A percentile compares a stretch with the other conserved stretches of the same genome.
These are phyloP conservation scores for Emergomyces pasteurianus DNA, from an alignment of 2,329 filamentous ascomycete species.

Conservation along the genomic window DNA sequence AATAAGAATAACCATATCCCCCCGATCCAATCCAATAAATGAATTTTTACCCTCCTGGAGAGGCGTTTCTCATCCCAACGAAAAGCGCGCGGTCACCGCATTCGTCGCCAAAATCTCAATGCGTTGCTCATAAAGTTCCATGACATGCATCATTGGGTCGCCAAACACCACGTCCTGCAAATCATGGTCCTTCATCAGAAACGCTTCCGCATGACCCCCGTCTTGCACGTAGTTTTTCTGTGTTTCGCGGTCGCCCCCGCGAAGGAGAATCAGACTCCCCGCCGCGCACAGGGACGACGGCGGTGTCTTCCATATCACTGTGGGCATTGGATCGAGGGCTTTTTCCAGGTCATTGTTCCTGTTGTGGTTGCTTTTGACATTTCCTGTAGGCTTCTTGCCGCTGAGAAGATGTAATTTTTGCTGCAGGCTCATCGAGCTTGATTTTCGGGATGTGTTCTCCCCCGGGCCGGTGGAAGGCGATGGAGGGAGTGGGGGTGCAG, in stretches of 20 bases:
- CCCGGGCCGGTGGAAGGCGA: neutral
- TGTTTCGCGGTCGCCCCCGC: constrained; percentile 36
- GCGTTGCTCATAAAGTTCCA: constrained; percentile 62
- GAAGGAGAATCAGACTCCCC: constrained; percentile 55
- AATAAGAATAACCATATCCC: too few species aligned
- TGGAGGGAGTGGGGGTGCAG: constrained; percentile 35
- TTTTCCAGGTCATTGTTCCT: constrained; percentile 1
- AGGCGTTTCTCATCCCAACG: neutral
- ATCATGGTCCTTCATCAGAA: constrained; percentile 54
- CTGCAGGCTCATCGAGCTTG: neutral
- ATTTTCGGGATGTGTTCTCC: neutral
- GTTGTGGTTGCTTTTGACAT: constrained; percentile 7
- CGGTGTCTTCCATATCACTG: constrained; percentile 52
- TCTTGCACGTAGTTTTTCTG: constrained; percentile 27
- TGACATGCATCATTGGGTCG: constrained; percentile 67
- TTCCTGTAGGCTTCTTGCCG: constrained; percentile 6
- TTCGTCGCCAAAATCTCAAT: constrained; percentile 60
- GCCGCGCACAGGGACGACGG: constrained; percentile 56
- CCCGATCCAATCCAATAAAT: too few species aligned
- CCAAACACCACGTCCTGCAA: constrained; percentile 65
- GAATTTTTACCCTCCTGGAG: too few species aligned
- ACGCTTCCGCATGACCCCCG: constrained; percentile 54
- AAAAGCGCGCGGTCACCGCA: constrained; percentile 45
- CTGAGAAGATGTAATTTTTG: neutral
- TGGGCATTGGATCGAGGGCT: constrained; percentile 4